phyloP scores from a whole-genome alignment of 108 stramenopile genomes.

The Thalassiosira profunda region DNA sequence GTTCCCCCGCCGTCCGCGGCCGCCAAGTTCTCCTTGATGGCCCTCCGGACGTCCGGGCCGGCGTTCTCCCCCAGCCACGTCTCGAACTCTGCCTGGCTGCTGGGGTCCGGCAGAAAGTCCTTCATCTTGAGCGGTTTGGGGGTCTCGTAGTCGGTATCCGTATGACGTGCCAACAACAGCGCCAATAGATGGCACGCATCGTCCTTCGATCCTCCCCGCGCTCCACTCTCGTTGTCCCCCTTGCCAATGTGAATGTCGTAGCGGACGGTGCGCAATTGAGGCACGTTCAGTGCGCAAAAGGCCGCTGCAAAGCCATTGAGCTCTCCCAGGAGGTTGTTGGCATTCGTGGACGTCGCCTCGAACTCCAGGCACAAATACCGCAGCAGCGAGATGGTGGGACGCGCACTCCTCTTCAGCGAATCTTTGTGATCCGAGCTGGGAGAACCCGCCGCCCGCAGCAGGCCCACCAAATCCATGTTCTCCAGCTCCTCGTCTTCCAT shows the following conservation, averaged over 20 bases:
- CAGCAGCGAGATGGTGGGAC: constrained; percentile 78
- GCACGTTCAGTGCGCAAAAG: constrained; percentile 61
- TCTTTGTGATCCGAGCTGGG: constrained; percentile 73
- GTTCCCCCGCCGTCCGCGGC: constrained; percentile 33
- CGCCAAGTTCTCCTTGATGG: constrained; percentile 57
- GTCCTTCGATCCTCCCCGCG: constrained; percentile 76
- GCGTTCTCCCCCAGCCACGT: constrained; percentile 61
- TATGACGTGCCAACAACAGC: constrained; percentile 68
- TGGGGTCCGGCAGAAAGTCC: constrained; percentile 57
- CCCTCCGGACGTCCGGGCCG: constrained; percentile 51
- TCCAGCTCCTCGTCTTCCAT: constrained; percentile 64
- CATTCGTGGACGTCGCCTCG: constrained; percentile 19
- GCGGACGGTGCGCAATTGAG: constrained; percentile 58
- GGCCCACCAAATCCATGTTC: constrained; percentile 54
- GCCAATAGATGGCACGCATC: constrained; percentile 82
- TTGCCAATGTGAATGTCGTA: constrained; percentile 78
- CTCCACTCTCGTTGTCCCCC: constrained; percentile 41
- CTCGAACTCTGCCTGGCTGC: constrained; percentile 71
- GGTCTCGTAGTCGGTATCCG: constrained; percentile 72
- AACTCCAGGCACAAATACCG: constrained; percentile 77
- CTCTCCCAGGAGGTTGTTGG: constrained; percentile 6
- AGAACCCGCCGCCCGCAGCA: constrained; percentile 79
- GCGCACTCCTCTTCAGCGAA: constrained; percentile 72
- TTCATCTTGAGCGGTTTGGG: constrained; percentile 55
- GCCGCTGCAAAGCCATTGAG: constrained; percentile 72